phyloP scores from a whole-genome alignment of 106 monocot species.

The Dendrobium chrysotoxum region DNA sequence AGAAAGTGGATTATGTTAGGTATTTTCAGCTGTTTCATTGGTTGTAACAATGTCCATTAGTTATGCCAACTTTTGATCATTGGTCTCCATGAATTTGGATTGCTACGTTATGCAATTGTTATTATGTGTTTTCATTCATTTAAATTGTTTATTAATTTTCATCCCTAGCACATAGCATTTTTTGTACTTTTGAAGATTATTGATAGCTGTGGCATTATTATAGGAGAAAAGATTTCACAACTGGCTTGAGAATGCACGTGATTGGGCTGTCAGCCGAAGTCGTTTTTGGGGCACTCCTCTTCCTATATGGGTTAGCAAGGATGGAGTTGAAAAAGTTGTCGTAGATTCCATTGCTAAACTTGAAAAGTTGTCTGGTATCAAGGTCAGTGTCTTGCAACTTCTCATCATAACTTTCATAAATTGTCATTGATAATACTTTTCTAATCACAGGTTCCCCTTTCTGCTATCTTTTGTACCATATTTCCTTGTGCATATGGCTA shows the following conservation, averaged over 20 bases:
- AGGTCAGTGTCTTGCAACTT: conserved; percentile 36
- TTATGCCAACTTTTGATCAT: background rate
- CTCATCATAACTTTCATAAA: background rate
- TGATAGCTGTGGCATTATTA: background rate
- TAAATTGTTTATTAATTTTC: background rate
- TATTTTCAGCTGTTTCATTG: background rate
- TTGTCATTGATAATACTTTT: background rate
- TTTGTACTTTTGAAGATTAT: background rate
- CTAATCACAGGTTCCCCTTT: background rate
- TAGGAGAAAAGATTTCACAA: conserved; percentile 98
- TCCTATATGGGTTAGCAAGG: conserved; percentile 90
- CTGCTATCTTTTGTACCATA: background rate
- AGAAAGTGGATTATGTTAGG: background rate
- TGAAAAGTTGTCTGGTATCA: conserved; percentile 73
- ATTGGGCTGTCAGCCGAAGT: conserved; percentile 96
- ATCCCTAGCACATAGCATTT: background rate
- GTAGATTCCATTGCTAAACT: conserved; percentile 88
- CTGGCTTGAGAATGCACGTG: conserved; percentile 98
- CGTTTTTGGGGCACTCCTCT: conserved; percentile 99
- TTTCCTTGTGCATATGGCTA: background rate
- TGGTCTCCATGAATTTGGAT: background rate
- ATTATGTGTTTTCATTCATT: background rate
- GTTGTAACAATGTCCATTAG: background rate
- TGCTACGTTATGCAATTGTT: background rate
- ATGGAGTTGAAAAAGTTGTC: conserved; percentile 75